Conservation (phyloP, 148 eudicot species). For the Fagopyrum homotropicum region DNA sequence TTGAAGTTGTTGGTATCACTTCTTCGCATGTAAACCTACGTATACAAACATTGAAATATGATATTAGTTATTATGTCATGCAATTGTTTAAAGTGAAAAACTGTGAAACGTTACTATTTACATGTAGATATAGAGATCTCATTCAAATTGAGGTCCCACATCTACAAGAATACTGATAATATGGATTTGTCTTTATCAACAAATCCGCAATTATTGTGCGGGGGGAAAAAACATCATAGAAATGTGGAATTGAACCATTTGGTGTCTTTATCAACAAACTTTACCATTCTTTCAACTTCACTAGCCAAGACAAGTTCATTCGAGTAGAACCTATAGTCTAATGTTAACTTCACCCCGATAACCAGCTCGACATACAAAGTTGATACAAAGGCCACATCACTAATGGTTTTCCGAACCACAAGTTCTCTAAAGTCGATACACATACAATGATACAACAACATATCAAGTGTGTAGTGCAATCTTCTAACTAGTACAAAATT, state of each 20-base stretch:
- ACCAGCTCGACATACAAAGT: no score
- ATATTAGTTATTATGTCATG: background rate
- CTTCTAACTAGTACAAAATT: no score
- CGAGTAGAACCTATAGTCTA: no score
- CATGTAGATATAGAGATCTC: conserved; percentile 58
- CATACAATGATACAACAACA: no score
- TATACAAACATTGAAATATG: background rate
- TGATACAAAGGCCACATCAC: no score
- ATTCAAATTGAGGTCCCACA: conserved; percentile 27
- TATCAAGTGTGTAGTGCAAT: no score
- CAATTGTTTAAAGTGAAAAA: background rate
- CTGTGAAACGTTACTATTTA: background rate
- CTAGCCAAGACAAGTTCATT: no score
- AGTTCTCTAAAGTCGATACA: no score
- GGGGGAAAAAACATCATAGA: conserved; percentile 30
- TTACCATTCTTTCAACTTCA: no score
- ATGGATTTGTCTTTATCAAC: conserved; percentile 32
- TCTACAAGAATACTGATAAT: conserved; percentile 29
- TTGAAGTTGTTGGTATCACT: conserved; percentile 42
- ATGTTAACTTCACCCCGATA: no score
- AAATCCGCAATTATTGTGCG: conserved; percentile 47
- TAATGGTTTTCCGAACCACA: no score
- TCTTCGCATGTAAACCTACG: conserved; percentile 43
- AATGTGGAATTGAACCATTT: conserved; percentile 55
- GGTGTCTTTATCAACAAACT: conserved; percentile 17